phyloP scores from a whole-genome alignment of 805 yeast species.

The Wickerhamomyces sydowiorum region DNA sequence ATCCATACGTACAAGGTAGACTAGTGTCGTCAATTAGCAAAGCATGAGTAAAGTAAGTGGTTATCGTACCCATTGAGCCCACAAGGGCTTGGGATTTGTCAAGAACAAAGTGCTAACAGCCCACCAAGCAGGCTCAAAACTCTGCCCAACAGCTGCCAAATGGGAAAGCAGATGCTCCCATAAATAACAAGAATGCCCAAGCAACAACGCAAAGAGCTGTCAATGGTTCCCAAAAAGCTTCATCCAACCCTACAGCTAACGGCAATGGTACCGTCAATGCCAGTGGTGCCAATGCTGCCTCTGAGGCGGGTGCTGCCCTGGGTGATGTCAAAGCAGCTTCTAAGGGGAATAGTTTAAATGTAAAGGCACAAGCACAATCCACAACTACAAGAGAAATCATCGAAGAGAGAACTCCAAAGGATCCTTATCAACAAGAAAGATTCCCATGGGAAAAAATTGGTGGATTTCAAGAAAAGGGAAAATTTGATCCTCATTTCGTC shows the following conservation, averaged over 20 bases:
- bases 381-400: not conserved
- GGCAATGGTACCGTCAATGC: not conserved
- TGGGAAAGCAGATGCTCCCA: slow-evolving; percentile 2
- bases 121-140: not conserved
- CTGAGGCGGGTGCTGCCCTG: not conserved
- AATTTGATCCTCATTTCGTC: slow-evolving; percentile 18
- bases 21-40: not conserved
- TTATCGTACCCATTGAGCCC: not conserved
- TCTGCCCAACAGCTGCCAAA: not conserved
- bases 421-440: not conserved
- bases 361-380: not conserved
- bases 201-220: not conserved
- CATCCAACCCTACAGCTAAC: not conserved
- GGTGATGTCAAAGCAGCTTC: not conserved
- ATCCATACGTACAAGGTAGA: not conserved
- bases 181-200: not conserved
- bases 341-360: not conserved
- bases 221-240: not conserved
- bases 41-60: slow-evolving; percentile 1
- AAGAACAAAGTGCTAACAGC: not conserved
- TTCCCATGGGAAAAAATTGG: slow-evolving; percentile 34
- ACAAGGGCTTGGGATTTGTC: no score
- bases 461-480: slow-evolving; percentile 19
- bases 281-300: not conserved
- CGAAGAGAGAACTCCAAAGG: not conserved